Base-by-base conservation (phyloP, 805 yeast genomes). In the Brettanomyces bruxellensis region DNA sequence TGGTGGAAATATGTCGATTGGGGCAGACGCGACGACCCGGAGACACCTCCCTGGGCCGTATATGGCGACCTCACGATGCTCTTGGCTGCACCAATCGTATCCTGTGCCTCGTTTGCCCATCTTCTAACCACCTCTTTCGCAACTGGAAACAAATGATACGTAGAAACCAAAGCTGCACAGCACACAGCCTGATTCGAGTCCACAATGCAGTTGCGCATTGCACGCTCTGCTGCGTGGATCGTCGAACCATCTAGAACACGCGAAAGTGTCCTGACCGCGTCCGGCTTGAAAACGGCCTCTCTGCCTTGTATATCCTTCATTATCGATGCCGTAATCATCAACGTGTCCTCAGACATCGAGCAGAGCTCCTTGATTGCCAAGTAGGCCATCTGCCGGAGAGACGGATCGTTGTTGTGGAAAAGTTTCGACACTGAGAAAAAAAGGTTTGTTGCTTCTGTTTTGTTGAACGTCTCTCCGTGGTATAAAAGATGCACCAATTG, bases 231-330 rank as follows among this genome's bases (percentile, higher is more conserved):
- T 39, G 95, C 86, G 56, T 88, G 90, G 41, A 95, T 95, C 8
- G 96, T 90, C 32, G 88, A 75, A 23, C 82, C 85, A 64, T 93
- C 99, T 60, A 93, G 74, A 35, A 93, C 95, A 53, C 95, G 78
- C 22, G 90, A 80, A 58, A 93, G 75, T 0, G 98, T 85, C 65
- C 99, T 81, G 52, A 93, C 84, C 24, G 99, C 98, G 62, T 93
- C 85, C 47, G 99, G 96, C 61, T 89, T 88, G 67, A 84, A 89
- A 51, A 88, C 71, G 52, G 79, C 71, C 49, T 87, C 95, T 47
- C 91, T 91, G 54, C 81, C 83, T 68, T 95, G 97, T 46, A 93
- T 87, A 68, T 93, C 99, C 68, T 90, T 90, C 97, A 93, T 93
- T 61, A 93, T 90, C 25, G 96, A 89, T 3, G 96, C 87, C 25